Conservation (phyloP, 2,329 filamentous ascomycete species). For the Colletotrichum sidae region DNA sequence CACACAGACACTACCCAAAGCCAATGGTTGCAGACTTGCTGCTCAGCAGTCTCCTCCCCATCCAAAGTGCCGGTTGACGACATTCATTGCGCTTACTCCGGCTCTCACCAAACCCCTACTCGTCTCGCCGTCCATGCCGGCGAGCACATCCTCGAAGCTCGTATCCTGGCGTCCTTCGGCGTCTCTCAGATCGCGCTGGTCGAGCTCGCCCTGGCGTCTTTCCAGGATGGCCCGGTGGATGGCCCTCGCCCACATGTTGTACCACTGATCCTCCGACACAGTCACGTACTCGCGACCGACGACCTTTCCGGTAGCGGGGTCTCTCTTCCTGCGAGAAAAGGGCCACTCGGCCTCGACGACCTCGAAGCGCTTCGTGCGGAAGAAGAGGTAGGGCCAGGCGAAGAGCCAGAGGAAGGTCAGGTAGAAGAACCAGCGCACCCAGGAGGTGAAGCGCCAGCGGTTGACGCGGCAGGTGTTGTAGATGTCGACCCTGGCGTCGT, state of each 20-base stretch:
- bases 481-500: slow-evolving; percentile 68
- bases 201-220: slow-evolving; percentile 65
- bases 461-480: slow-evolving; percentile 74
- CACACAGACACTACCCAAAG: neutral
- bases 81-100: slow-evolving; percentile 62
- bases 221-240: slow-evolving; percentile 70
- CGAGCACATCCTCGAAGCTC: slow-evolving; percentile 43
- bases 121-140: slow-evolving; percentile 49
- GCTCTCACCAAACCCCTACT: slow-evolving; percentile 60
- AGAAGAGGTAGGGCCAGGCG: slow-evolving; percentile 76
- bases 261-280: slow-evolving; percentile 70
- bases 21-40: neutral
- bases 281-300: slow-evolving; percentile 59
- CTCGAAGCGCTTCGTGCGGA: slow-evolving; percentile 75
- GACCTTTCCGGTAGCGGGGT: slow-evolving; percentile 26
- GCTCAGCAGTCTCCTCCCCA: slow-evolving; percentile 56
- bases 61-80: slow-evolving; percentile 64
- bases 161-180: slow-evolving; percentile 53
- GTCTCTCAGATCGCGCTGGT: slow-evolving; percentile 65
- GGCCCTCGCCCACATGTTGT: slow-evolving; percentile 70
- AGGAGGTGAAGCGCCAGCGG: slow-evolving; percentile 71
- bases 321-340: slow-evolving; percentile 52
- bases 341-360: slow-evolving; percentile 72
- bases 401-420: slow-evolving; percentile 76
- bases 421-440: slow-evolving; percentile 74